phyloP scores from a whole-genome alignment of 495 filamentous ascomycete species.

The Trichoderma asperelloides region DNA sequence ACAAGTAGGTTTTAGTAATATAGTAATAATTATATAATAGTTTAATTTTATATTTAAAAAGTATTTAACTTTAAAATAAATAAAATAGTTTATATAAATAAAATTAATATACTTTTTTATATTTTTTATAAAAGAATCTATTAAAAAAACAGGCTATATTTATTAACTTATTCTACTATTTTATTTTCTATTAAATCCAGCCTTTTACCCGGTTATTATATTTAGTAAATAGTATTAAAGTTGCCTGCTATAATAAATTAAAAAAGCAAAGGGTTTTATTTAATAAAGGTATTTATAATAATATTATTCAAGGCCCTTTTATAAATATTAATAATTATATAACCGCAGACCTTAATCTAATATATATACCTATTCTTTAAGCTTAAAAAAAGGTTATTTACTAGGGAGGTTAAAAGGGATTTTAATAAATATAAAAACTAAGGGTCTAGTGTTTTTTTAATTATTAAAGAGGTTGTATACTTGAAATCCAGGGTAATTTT shows the following conservation, averaged over 20 bases:
- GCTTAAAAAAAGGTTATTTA: neutral
- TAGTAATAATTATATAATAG: neutral
- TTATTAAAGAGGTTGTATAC: neutral
- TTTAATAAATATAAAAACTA: neutral
- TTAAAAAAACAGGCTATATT: neutral
- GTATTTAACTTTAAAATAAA: neutral
- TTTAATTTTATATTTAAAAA: neutral
- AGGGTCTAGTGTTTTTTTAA: neutral
- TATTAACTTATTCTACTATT: neutral
- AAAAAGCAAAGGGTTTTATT: neutral
- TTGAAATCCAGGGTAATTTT: neutral
- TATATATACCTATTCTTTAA: neutral
- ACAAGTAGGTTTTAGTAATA: neutral
- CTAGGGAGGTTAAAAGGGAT: neutral
- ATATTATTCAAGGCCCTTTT: neutral
- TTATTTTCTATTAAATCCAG: neutral
- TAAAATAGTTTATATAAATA: neutral
- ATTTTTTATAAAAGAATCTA: neutral
- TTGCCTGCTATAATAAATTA: neutral
- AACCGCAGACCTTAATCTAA: neutral
- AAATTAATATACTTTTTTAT: neutral
- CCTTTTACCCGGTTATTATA: neutral
- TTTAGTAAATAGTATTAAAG: neutral
- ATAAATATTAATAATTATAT: neutral
- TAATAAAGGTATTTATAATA: neutral